Evolutionary conservation across 2,329 filamentous ascomycete species (phyloP), one percentile per base, ranked within the genome.

Genomic region (Graphilbum sp.): DNA sequence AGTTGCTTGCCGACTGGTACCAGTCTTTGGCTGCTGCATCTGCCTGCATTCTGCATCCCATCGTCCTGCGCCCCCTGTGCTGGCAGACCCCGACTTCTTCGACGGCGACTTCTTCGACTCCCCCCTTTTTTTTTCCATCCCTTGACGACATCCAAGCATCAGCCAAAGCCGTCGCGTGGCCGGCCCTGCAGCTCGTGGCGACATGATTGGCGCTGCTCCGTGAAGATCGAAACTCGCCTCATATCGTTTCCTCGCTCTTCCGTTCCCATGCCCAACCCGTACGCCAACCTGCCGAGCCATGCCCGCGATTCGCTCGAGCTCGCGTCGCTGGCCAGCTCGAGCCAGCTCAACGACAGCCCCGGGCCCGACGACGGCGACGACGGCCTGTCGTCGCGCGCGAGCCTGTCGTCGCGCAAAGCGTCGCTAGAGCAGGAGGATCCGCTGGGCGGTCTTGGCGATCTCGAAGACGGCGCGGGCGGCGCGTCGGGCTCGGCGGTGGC

Each of bases 261-360:
- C 30, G 34, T 24, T 11, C 11, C 52, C 40, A 64, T 60, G 57
- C 54, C 58, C 45, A 50, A 53, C 42, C 55, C 56, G 47, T 67
- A 66, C 42, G 54, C 58, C 46, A 58, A 54, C 49, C 56, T 62
- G 40, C 60, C 61, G 46, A 54, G 60, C 46, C 59, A 62, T 45
- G 57, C 74, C 44, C 83, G 90, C 62, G 90, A 98, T 67, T 96
- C 88, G 34, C 75, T 98, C 52, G 90, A 98, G 64, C 79, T 98
- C 41, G 90, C 87, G 43, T 95, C 87, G 38, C 75, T 98, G 46
- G 90, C 88, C 43, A 93, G 85, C 44, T 87, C 81, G 29, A 85
- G 80, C 48, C 72, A 49, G 43, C 32, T 68, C 37, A 66, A 63
- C 35, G 72, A 71, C 35, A 69, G 69, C 43, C 72, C 70, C 15